Evolutionary conservation across 129 eudicot species (phyloP), one percentile per base, ranked within the genome.

Genomic region (Logfia minima): DNA sequence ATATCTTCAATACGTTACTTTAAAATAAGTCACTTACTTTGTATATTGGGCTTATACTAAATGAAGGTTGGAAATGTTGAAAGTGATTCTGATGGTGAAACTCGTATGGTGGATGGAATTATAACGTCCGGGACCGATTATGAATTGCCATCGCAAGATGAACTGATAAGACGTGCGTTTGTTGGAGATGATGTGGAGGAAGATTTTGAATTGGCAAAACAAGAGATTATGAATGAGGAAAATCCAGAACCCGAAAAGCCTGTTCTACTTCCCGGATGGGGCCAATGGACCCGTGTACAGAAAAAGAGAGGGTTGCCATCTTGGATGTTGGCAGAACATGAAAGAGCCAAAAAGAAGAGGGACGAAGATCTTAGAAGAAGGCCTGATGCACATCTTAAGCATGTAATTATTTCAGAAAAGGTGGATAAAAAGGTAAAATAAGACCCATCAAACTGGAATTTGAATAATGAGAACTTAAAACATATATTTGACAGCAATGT

Each of bases 151-250:
- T 81, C 99, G 69, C 97, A 95, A 78, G 95, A 84, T 70, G 99
- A 95, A 77, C 89, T 95, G 11, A 89, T 95, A 58, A 83, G 80
- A 56, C 90, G 97, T 51, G 97, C 99, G 63, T 95, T 95, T 82
- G 99, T 97, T 43, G 99, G 97, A 61, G 99, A 91, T 86, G 96
- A 91, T n/a, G 96, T 95, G 79, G 99, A 88, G 83, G 91, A 87
- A 59, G 94, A 88, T 14, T 95, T 95, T 80, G 88, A 83, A 79
- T 91, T 82, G 88, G 85, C 72, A 21, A 95, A 95, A 71, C 84
- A 87, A 58, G 92, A 83, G 67, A 84, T 85, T 11, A 61, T 95
- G 72, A 83, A 89, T 51, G 97, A 95, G 83, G 99, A 95, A 77
- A 86, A 84, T 68, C 97, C 97, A 22, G 94, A 86, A 77, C 97